Conservation (phyloP, 208 protist species). For the Trypanosoma avium region DNA sequence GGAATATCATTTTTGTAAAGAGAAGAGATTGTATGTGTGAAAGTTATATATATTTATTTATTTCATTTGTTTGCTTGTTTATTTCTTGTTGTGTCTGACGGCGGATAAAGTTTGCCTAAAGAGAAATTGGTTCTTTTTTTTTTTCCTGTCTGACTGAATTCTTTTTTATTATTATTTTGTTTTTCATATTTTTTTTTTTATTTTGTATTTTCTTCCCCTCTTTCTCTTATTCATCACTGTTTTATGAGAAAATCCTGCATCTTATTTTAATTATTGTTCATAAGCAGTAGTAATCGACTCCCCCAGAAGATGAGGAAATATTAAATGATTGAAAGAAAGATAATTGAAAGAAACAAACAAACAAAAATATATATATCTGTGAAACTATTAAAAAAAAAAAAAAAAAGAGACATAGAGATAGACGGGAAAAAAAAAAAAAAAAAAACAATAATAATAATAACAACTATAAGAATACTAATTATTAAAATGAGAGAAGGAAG, state of each 20-base stretch:
- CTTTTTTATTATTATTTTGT: constrained; percentile 22
- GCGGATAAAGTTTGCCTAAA: too few species aligned
- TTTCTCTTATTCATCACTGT: not conserved
- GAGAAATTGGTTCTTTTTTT: too few species aligned
- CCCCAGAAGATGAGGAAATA: too few species aligned
- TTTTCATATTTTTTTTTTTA: constrained; percentile 23
- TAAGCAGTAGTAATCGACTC: too few species aligned
- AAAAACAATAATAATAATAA: not conserved
- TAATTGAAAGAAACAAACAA: not conserved
- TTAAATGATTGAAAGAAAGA: not conserved
- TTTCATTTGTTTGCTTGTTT: too few species aligned
- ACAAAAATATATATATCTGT: not conserved
- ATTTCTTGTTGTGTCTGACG: too few species aligned
- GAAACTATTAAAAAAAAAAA: not conserved
- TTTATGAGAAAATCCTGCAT: too few species aligned
- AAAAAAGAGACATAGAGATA: not conserved
- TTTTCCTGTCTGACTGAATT: constrained; percentile 4
- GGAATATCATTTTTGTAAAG: too few species aligned
- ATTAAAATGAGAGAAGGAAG: not conserved
- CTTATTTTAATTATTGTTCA: too few species aligned
- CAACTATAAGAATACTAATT: not conserved
- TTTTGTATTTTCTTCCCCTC: constrained; percentile 3
- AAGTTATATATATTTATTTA: too few species aligned
- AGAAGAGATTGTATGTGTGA: too few species aligned
- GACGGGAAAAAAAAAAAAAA: not conserved